Evolutionary conservation across 148 eudicot genomes (phyloP), one percentile per base, ranked within the genome.

Genomic region (Suaeda aralocaspica): DNA sequence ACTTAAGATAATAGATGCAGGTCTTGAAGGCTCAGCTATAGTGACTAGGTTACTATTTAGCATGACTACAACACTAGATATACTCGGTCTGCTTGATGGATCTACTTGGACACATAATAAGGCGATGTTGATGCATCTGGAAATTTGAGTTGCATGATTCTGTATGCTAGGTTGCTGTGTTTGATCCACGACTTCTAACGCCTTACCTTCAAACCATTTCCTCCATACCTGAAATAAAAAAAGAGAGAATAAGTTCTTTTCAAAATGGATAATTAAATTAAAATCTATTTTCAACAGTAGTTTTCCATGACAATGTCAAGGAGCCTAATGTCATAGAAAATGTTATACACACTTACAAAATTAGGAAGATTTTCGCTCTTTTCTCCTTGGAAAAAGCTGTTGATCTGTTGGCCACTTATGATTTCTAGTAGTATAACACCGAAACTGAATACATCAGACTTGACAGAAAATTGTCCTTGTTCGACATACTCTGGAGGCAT

Each of bases 361-460:
- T 46, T 25, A 18, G 71, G 58, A 25, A 76, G 65, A 25, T 34
- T 55, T 16, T 70, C 66, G 25, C 19, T 36, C 8, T 11, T 46
- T 18, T 57, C 74, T 29, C 36, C 46, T 0, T 62, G 48, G 11
- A n/a, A 55, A 45, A 64, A 70, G 9, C 31, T 55, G 31, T 11
- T 31, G 34, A 61, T 59, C 26, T 15, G 66, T 39, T 57, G 4
- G 6, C 79, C 79, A 22, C 65, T 44, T 31, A 82, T 70, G 64
- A 78, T 80, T 62, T 85, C 84, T 1, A 85, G 69, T 59, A 82
- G 66, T 42, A 85, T 4, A 30, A 82, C 79, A 22, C 88, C 88
- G n/a, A 68, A 85, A 63, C 88, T 85, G 52, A 65, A 85, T 44
- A 85, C 82, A 69, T 85, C 88, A 2, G 88, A 85, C 72, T 80